phyloP scores from a whole-genome alignment of 805 yeast genomes.

The Wickerhamomyces alni region DNA sequence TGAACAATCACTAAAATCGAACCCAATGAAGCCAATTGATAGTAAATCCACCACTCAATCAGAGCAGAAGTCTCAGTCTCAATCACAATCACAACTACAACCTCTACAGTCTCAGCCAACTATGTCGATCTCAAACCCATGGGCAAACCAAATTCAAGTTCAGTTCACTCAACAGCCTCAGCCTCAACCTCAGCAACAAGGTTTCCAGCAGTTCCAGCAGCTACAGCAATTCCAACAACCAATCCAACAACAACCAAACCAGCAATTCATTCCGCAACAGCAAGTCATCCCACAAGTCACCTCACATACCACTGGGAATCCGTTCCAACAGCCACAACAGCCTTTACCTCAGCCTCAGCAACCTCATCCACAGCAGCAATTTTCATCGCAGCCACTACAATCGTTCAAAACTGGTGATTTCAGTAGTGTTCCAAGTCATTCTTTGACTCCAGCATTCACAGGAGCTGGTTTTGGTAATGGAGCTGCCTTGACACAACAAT shows the following conservation, averaged over 20 bases:
- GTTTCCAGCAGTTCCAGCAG: neutral
- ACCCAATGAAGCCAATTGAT: neutral
- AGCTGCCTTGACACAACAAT: conserved; percentile 18
- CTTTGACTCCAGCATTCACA: conserved; percentile 33
- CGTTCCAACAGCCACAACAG: conserved; percentile 9
- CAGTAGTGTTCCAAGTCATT: conserved; percentile 12
- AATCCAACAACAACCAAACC: conserved; percentile 9
- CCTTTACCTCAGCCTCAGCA: conserved; percentile 12
- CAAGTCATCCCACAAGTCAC: conserved; percentile 7
- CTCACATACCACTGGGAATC: conserved; percentile 13
- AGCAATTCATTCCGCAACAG: conserved; percentile 9
- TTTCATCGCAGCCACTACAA: conserved; percentile 10
- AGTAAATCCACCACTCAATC: conserved; percentile 1
- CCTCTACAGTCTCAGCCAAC: conserved; percentile 6
- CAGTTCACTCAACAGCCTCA: conserved; percentile 23
- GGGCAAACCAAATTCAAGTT: conserved; percentile 27
- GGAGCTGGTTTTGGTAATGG: conserved; percentile 57
- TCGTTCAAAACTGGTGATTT: conserved; percentile 13
- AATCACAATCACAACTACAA: conserved; percentile 1
- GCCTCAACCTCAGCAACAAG: conserved; percentile 11
- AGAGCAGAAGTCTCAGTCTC: conserved; percentile 2
- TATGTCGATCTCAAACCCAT: conserved; percentile 6
- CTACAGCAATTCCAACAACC: conserved; percentile 2
- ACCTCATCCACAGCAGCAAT: conserved; percentile 8
- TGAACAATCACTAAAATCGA: conserved; percentile 44